phyloP scores from a whole-genome alignment of 1,284 basidiomycete genomes.

The Fomitopsis palustris region DNA sequence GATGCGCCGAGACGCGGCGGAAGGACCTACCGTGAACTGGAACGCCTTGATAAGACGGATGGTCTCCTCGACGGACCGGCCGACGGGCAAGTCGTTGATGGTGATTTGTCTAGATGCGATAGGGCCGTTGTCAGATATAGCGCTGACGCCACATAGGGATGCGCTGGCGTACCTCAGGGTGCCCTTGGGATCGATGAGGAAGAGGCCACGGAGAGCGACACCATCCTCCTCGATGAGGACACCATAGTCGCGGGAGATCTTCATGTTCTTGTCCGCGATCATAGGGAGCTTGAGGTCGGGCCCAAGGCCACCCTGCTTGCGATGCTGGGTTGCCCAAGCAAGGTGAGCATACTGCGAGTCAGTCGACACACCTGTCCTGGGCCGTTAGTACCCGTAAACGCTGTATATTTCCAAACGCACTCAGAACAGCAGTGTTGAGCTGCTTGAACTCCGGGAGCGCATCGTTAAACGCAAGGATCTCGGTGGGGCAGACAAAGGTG shows the following conservation, averaged over 20 bases:
- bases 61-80: conserved; percentile 89
- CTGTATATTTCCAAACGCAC: conserved; percentile 35
- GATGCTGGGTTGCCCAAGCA: conserved; percentile 79
- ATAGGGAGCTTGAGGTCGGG: conserved; percentile 82
- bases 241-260: conserved; percentile 74
- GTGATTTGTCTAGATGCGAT: conserved; percentile 63
- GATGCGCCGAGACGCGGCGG: neutral
- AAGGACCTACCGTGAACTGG: conserved; percentile 72
- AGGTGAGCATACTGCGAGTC: conserved; percentile 89
- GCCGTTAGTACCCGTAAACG: neutral
- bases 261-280: conserved; percentile 68
- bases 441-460: conserved; percentile 71
- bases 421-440: conserved; percentile 74
- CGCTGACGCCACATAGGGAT: neutral
- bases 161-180: conserved; percentile 50
- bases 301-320: conserved; percentile 83
- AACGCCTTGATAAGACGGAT: conserved; percentile 87
- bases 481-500: conserved; percentile 89
- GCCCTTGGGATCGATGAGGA: conserved; percentile 89
- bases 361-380: conserved; percentile 62
- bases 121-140: neutral
- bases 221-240: conserved; percentile 85
- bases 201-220: conserved; percentile 81
- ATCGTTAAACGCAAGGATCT: conserved; percentile 91
- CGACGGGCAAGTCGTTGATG: conserved; percentile 87